These are phyloP conservation scores for Brassica incana DNA, from an alignment of 345 rosid species.

Conservation along the genomic window DNA sequence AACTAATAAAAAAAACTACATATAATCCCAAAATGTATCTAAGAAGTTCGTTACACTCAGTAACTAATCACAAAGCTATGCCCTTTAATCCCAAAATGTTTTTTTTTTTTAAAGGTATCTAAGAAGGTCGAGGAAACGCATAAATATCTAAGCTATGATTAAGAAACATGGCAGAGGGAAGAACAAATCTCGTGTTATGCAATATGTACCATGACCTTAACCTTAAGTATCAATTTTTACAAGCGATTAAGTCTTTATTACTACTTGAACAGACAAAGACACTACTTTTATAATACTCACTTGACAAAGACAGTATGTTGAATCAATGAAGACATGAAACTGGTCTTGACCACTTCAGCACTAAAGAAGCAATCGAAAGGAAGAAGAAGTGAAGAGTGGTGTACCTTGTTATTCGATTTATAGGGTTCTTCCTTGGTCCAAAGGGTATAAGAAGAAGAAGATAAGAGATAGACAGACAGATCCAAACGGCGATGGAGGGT, in stretches of 20 bases:
- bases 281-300: not conserved
- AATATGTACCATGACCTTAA: no score
- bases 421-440: conserved; percentile 35
- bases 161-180: no score
- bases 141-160: no score
- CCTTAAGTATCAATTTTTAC: not conserved
- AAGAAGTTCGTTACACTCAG: not conserved
- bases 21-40: not conserved
- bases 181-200: no score
- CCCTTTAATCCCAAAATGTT: not conserved
- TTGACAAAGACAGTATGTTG: not conserved
- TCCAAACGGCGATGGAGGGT: conserved; percentile 33
- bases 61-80: not conserved
- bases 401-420: conserved; percentile 32
- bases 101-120: no score
- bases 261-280: not conserved
- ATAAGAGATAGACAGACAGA: conserved; percentile 27
- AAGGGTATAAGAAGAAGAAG: conserved; percentile 35
- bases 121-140: no score
- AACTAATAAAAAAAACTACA: not conserved
- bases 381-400: not conserved
- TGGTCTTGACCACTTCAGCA: not conserved
- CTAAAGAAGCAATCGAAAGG: not conserved
- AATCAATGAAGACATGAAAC: conserved; percentile 1
- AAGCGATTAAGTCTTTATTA: not conserved